These are phyloP conservation scores for Citropsis articulata DNA, from an alignment of 345 rosid genomes.

Conservation along the genomic window DNA sequence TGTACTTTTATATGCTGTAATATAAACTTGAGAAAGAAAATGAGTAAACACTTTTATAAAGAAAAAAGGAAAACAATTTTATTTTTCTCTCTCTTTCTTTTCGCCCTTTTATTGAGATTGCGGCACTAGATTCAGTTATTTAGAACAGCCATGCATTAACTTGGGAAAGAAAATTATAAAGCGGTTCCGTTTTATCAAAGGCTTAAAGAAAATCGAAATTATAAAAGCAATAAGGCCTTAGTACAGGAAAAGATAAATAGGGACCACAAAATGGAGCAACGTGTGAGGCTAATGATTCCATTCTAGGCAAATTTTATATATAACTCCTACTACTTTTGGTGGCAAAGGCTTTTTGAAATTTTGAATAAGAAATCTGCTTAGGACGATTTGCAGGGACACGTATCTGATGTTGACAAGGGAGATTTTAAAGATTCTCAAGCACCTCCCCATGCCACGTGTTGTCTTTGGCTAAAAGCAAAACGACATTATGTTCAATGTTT, in stretches of 20 bases:
- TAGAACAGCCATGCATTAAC: background rate
- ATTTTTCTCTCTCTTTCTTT: no score
- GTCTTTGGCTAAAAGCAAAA: background rate
- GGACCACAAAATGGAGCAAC: conserved; percentile 1
- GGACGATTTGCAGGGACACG: background rate
- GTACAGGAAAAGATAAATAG: background rate
- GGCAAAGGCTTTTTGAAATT: background rate
- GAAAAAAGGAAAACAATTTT: no score
- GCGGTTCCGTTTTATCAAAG: no score
- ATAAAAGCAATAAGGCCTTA: background rate
- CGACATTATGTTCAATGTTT: background rate
- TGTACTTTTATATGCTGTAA: no score
- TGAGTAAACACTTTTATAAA: no score
- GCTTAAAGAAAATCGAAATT: background rate
- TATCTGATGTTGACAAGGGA: background rate
- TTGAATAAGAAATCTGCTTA: background rate
- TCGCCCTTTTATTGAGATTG: background rate
- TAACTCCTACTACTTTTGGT: background rate
- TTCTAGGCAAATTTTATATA: background rate
- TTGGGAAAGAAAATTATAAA: background rate
- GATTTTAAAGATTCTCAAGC: background rate
- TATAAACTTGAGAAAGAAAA: no score
- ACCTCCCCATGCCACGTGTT: conserved; percentile 4
- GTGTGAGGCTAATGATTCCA: background rate
- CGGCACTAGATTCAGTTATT: background rate